phyloP scores from a whole-genome alignment of 1,284 basidiomycete species.

The Apiotrichum brassicae region DNA sequence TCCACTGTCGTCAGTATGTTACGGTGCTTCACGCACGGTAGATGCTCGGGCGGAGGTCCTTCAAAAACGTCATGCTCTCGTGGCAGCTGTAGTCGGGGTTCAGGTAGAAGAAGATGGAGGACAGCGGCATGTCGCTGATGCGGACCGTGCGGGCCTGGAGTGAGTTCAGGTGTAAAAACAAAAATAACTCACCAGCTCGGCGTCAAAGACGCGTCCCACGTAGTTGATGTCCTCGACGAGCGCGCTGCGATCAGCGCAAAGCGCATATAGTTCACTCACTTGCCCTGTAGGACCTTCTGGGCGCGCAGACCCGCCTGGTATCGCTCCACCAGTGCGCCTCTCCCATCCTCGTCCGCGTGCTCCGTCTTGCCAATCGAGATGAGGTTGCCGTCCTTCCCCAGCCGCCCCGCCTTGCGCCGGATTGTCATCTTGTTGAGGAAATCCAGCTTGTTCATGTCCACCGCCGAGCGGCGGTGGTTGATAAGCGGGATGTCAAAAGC shows the following conservation, averaged over 20 bases:
- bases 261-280: slow-evolving; percentile 18
- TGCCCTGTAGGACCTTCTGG: slow-evolving; percentile 24
- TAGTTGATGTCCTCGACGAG: slow-evolving; percentile 32
- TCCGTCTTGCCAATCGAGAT: slow-evolving; percentile 22
- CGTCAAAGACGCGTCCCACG: slow-evolving; percentile 41
- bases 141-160: slow-evolving; percentile 63
- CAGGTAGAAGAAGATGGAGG: slow-evolving; percentile 69
- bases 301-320: slow-evolving; percentile 35
- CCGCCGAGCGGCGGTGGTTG: slow-evolving; percentile 38
- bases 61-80: slow-evolving; percentile 57
- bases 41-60: slow-evolving; percentile 47
- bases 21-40: slow-evolving; percentile 50
- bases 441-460: slow-evolving; percentile 41
- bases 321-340: slow-evolving; percentile 26
- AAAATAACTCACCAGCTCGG: slow-evolving; percentile 37
- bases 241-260: slow-evolving; percentile 18
- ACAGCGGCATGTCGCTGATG: slow-evolving; percentile 59
- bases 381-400: slow-evolving; percentile 41
- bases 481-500: slow-evolving; percentile 37
- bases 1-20: background rate
- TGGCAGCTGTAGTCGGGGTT: slow-evolving; percentile 56
- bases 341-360: slow-evolving; percentile 8
- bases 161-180: too few relatives aligned
- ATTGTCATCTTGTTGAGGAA: slow-evolving; percentile 46
- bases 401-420: slow-evolving; percentile 32